phyloP scores from a whole-genome alignment of 108 stramenopile genomes.

The Aurantiochytrium sp. region DNA sequence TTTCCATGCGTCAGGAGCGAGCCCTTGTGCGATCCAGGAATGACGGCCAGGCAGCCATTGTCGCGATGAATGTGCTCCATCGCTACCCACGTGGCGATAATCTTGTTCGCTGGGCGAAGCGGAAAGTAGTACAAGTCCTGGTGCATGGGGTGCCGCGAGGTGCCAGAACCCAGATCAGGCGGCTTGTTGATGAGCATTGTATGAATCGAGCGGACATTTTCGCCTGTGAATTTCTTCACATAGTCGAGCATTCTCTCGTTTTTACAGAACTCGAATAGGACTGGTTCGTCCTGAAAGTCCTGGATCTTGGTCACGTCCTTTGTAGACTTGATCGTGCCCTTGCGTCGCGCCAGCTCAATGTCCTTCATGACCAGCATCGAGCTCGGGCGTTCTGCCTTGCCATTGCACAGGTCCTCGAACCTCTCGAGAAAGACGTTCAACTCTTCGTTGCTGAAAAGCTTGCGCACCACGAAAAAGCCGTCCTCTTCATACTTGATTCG shows the following conservation, averaged over 20 bases:
- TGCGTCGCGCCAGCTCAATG: background rate
- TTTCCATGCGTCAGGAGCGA: background rate
- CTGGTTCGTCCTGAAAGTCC: background rate
- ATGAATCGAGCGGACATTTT: background rate
- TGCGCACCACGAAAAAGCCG: background rate
- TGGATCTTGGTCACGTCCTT: background rate
- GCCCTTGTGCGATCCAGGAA: background rate
- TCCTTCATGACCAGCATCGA: background rate
- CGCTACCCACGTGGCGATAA: background rate
- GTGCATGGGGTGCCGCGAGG: background rate
- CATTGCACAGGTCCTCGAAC: background rate
- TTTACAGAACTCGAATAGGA: background rate
- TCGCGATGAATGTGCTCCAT: slow-evolving; percentile 4
- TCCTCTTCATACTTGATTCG: background rate
- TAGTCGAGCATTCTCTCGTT: background rate
- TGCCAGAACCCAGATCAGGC: background rate
- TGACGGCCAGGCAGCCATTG: background rate
- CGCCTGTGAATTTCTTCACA: background rate
- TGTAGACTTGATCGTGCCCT: background rate
- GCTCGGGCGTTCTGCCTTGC: background rate
- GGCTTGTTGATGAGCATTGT: slow-evolving; percentile 17
- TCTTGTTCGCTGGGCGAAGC: background rate
- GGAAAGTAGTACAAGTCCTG: slow-evolving; percentile 9
- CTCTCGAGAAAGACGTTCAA: background rate
- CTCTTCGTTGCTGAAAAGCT: background rate